Conservation (phyloP, 106 monocot genomes). For the Allium cepa region DNA sequence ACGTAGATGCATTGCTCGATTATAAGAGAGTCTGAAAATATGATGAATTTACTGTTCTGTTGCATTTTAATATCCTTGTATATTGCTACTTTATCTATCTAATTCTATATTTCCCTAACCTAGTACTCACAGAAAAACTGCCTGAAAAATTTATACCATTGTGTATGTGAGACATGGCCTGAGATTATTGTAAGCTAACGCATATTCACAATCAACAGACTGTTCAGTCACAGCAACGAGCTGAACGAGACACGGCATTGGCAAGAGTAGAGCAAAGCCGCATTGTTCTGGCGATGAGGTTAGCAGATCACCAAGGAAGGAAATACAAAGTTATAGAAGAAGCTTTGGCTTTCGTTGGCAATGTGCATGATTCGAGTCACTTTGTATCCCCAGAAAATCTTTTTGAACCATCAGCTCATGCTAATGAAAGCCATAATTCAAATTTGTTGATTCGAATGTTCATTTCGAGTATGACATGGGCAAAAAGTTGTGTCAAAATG, state of each 20-base stretch:
- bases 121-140: too few relatives aligned
- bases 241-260: conserved; percentile 78
- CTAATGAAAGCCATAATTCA: conserved; percentile 13
- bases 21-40: too few relatives aligned
- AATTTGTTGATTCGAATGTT: conserved; percentile 38
- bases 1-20: too few relatives aligned
- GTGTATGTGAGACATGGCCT: neutral
- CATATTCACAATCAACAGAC: conserved; percentile 36
- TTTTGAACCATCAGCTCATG: conserved; percentile 15
- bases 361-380: conserved; percentile 27
- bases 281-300: conserved; percentile 71
- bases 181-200: neutral
- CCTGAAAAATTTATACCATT: neutral
- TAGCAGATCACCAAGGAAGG: conserved; percentile 78
- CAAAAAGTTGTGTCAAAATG: conserved; percentile 40
- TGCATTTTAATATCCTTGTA: too few relatives aligned
- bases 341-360: conserved; percentile 72
- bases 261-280: conserved; percentile 83
- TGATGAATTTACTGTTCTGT: too few relatives aligned
- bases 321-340: conserved; percentile 92
- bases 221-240: conserved; percentile 78
- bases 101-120: too few relatives aligned
- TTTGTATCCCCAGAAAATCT: conserved; percentile 44
- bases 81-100: too few relatives aligned
- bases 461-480: conserved; percentile 40